Base-by-base conservation (phyloP, 176 grass and related monocot genomes). In the Eremochloa ophiuroides region DNA sequence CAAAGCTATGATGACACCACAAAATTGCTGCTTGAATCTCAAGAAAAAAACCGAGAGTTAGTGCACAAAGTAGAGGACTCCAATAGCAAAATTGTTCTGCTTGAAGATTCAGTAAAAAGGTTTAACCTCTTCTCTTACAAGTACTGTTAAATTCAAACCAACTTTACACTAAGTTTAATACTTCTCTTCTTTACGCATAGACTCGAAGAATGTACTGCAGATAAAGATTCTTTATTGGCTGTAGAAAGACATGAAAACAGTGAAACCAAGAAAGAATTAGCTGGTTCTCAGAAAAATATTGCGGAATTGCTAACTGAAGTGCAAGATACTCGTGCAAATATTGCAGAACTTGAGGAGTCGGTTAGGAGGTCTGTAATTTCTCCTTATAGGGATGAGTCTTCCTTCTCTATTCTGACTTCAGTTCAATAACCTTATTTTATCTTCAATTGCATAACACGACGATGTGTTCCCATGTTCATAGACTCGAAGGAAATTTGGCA, bases 81-180 rank as follows among this genome's bases (percentile, higher is more conserved):
- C 12, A 46, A 82, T 82, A 85, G 69, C 17, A 89, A 89, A 89
- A 85, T 78, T 58, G 5, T 11, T 56, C 43, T 85, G 73, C 87
- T 89, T 82, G 78, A 85, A 46, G 66, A 77, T 82, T 90, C 77
- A 79, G 62, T 90, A 63, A 84, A 90, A 90, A 85, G 88, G 91
- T 93, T 79, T 70, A 31, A 43, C 59, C 16, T 77, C 62, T 55
- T 80, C 35, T 27, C 50, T 85, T 80, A 69, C 35, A 69, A 75
- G 82, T 80, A 61, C 63, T 71, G 26, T 44, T 60, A 33, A 82
- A 80, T 42, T 50, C 5, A 84, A 83, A 66, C 28, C 17, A 60
- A 61, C 40, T 64, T 48, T 25, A 14, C n/a, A 28, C 31, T 4
- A 64, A 77, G 34, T 58, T 15, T 77, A 77, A 72, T 76, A 56